Evolutionary conservation across 2,329 filamentous ascomycete species (phyloP).

Genomic region (Lachnellula cervina): DNA sequence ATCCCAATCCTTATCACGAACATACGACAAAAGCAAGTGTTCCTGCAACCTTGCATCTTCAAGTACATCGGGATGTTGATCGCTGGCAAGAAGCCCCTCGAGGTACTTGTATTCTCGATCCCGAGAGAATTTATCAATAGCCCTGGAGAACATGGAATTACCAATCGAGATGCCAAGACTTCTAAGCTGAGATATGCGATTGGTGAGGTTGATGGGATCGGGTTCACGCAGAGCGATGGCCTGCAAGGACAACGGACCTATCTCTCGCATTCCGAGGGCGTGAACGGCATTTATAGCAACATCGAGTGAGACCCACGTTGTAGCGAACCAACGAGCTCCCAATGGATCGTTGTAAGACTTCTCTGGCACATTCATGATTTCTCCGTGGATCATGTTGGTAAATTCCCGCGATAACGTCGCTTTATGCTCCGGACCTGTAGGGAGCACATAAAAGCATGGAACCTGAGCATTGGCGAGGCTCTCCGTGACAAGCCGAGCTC

Average conservation of each 20-base stretch:
- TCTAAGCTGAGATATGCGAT: conserved; percentile 56
- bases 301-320: conserved; percentile 66
- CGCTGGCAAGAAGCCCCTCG: conserved; percentile 39
- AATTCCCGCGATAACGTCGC: conserved; percentile 28
- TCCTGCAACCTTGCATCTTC: conserved; percentile 52
- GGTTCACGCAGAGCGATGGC: conserved; percentile 67
- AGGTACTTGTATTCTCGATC: conserved; percentile 41
- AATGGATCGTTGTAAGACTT: conserved; percentile 62
- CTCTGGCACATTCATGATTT: conserved; percentile 27
- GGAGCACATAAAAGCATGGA: conserved; percentile 16
- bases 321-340: conserved; percentile 78
- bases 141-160: conserved; percentile 58
- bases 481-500: conserved; percentile 21
- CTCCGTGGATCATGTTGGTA: conserved; percentile 30
- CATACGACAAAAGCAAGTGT: conserved; percentile 47
- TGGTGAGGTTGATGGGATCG: conserved; percentile 49
- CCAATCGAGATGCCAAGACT: conserved; percentile 58
- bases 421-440: conserved; percentile 8
- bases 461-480: conserved; percentile 24
- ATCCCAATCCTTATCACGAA: conserved; percentile 44
- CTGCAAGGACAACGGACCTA: conserved; percentile 73
- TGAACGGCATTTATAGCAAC: conserved; percentile 65
- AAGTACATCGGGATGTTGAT: conserved; percentile 61
- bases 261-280: conserved; percentile 63
- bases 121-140: conserved; percentile 59